Base-by-base conservation (phyloP, 164 flowering plant species). In the Nelumbo lutea region DNA sequence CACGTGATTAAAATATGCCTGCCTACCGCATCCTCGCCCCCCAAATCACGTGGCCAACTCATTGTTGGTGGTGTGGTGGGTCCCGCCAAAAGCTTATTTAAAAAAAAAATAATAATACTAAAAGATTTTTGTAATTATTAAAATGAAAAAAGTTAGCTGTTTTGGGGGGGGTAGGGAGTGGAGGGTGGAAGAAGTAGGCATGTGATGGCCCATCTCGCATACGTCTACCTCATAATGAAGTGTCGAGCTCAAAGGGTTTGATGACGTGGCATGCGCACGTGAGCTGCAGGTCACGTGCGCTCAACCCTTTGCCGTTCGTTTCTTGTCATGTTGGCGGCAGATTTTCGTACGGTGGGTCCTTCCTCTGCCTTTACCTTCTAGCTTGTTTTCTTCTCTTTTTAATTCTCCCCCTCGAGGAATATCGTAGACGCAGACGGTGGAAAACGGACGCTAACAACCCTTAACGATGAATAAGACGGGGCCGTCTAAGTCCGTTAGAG, bases 31-130 rank as follows among this genome's bases (percentile, higher is more conserved):
- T 68, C 80, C 70, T 77, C 76, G 80, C 82, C 83, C 76, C 83
- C 86, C 80, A 63, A 73, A 83, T 86, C 93, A 88, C 93, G 93
- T 88, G 93, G 93, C 90, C 93, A 88, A 87, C 90, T 88, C 85
- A 88, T 11, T 63, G 65, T 60, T 51, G 72, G 68, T 64, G 68
- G 72, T 60, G 73, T 65, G 67, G 77, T 77, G 81, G 87, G 67
- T 67, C 85, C 84, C 68, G 41, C 45, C 14, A 40, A 39, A 43
- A 42, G 48, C 13, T 6, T 9, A 3, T 39, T 44, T 61, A 63
- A 46, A 50, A 68, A 10, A 51, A 13, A n/a, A n/a, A 38, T 38
- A 9, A 4, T 1, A 68, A 11, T 27, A 39, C 14, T 38, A 55
- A 42, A 27, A 4, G 44, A 41, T 53, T 52, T 67, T 47, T 43